Base-by-base conservation (phyloP, 2,329 filamentous ascomycete species). In the Fusarium tjaetaba region DNA sequence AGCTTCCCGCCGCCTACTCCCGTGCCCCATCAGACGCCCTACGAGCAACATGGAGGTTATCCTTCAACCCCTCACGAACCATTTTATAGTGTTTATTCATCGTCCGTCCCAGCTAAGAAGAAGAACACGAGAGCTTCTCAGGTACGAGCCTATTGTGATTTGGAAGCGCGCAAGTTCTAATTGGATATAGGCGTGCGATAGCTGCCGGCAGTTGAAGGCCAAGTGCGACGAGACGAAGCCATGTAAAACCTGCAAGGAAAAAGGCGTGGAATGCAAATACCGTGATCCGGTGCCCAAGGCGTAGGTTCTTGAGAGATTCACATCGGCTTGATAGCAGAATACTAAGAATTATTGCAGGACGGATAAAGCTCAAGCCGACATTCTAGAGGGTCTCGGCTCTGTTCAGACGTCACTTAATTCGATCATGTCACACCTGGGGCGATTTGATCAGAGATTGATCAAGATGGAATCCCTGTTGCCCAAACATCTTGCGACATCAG, bases 211-310 rank as follows among this genome's bases (percentile, higher is more conserved):
- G 69, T 88, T 96, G 43, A 97, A 97, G 82, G 94, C 94, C 20
- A 97, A 97, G 83, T 97, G 95, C 80, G 94, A 97, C 77, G 95
- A 97, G 85, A 91, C 91, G 16, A 91, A 93, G 74, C 95, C 93
- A 4, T 92, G 93, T 77, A 96, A 94, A 79, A 94, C 92, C 77
- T 99, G 96, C 81, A 93, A 92, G 77, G 95, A 98, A 76, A 97
- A 97, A 80, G 91, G 89, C 74, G 88, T 94, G 38, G 88, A 91
- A 60, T 99, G 94, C 85, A 92, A 94, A 81, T 98, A 98, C 82
- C 91, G 95, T 74, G 95, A 98, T 79, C 93, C 96, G 11, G 93
- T 94, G 28, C 94, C 94, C 22, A 96, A 97, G 79, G 96, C 97
- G 94, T 97, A 87, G 81, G 92, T 58, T 42, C 38, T 39, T 16